Conservation (phyloP, 768 basidiomycete species). For the Mrakia frigida region DNA sequence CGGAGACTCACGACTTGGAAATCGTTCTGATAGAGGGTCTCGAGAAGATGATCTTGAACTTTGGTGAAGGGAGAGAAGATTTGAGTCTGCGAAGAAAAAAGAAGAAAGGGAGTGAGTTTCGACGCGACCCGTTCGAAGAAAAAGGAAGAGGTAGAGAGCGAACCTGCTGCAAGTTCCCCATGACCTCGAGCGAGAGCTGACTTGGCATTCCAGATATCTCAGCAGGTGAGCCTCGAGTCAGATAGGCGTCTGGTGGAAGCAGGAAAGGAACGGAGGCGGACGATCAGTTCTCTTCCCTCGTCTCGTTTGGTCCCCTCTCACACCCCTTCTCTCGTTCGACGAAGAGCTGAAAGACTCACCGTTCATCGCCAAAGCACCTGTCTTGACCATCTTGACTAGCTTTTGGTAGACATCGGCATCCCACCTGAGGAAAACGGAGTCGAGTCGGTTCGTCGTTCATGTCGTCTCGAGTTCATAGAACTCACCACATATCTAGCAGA, state of each 20-base stretch:
- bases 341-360: background rate
- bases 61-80: background rate
- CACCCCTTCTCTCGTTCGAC: too few relatives aligned
- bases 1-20: slow-evolving; percentile 1
- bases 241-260: background rate
- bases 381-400: background rate
- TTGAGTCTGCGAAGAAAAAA: slow-evolving; percentile 2
- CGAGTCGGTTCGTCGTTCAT: background rate
- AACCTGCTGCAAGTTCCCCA: slow-evolving; percentile 13
- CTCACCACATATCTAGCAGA: slow-evolving; percentile 23
- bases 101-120: background rate
- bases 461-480: background rate
- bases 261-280: background rate
- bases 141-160: too few relatives aligned
- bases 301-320: background rate
- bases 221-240: slow-evolving; percentile 1
- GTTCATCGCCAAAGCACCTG: background rate
- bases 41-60: background rate
- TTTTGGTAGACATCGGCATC: slow-evolving; percentile 9
- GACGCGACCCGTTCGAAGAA: background rate
- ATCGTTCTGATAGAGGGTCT: slow-evolving; percentile 2
- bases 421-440: background rate
- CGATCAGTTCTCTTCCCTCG: background rate
- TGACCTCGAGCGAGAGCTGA: background rate
- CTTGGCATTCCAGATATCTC: background rate